Conservation (phyloP, 441 rosid genomes). For the Euphorbia corollata region DNA sequence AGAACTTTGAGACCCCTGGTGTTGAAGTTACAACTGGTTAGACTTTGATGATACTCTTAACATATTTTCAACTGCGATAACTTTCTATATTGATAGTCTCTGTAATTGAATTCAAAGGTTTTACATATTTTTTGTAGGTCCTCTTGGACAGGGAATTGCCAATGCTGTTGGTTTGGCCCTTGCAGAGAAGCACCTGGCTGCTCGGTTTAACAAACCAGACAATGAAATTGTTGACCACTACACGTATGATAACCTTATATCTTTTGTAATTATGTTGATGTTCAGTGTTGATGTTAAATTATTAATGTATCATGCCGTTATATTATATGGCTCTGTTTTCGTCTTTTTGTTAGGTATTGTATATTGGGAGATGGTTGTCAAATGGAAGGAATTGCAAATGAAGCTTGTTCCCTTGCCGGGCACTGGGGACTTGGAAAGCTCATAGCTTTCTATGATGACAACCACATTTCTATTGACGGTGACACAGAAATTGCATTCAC, state of each 20-base stretch:
- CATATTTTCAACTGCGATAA: not conserved
- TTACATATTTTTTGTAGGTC: constrained; percentile 42
- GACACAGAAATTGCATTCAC: constrained; percentile 88
- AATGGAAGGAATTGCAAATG: constrained; percentile 86
- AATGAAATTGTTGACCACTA: constrained; percentile 82
- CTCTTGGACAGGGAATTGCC: constrained; percentile 96
- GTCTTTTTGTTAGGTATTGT: constrained; percentile 33
- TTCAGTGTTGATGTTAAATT: not conserved
- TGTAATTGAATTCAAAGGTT: not conserved
- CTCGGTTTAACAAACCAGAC: constrained; percentile 91
- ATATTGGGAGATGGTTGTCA: constrained; percentile 92
- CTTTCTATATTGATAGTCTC: not conserved
- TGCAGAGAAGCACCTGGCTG: constrained; percentile 93
- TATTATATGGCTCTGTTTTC: constrained; percentile 2
- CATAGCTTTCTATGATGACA: constrained; percentile 88
- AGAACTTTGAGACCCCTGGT: constrained; percentile 97
- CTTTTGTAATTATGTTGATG: not conserved
- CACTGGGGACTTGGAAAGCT: constrained; percentile 96
- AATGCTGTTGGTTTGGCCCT: constrained; percentile 99
- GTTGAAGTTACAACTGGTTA: constrained; percentile 99
- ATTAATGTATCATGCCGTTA: constrained; percentile 1
- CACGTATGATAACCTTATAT: constrained; percentile 42
- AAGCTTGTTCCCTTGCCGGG: constrained; percentile 77
- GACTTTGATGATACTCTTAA: constrained; percentile 16
- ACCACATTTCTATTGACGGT: constrained; percentile 92